Percentiles rank a stretch among this genome's conserved stretches.
phyloP scores from a whole-genome alignment of 495 filamentous ascomycete genomes.

The Penicillium roqueforti region DNA sequence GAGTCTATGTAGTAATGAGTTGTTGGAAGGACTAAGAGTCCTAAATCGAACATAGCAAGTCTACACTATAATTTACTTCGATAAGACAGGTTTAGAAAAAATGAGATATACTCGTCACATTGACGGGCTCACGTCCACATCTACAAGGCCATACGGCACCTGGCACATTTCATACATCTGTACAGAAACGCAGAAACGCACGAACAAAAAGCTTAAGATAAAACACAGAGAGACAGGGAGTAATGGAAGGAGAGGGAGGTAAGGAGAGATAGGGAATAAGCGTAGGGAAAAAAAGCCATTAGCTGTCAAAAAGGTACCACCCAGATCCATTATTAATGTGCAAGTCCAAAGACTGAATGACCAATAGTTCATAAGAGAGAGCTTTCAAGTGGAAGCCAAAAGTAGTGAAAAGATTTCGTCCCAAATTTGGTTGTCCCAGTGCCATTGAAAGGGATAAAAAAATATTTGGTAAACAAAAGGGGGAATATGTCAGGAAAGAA shows the following conservation, averaged over 20 bases:
- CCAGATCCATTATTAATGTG: slow-evolving; percentile 29
- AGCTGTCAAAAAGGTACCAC: slow-evolving; percentile 31
- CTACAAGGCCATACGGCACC: slow-evolving; percentile 9
- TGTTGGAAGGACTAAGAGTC: background rate
- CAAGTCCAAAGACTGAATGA: slow-evolving; percentile 13
- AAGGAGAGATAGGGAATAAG: slow-evolving; percentile 16
- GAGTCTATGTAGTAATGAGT: no score
- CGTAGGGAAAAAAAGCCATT: slow-evolving; percentile 13
- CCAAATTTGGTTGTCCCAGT: slow-evolving; percentile 25
- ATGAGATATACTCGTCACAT: slow-evolving; percentile 22
- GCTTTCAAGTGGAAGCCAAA: slow-evolving; percentile 14
- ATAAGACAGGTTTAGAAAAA: background rate
- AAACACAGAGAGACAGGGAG: slow-evolving; percentile 14
- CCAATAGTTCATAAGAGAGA: slow-evolving; percentile 20
- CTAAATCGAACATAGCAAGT: background rate
- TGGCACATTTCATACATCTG: slow-evolving; percentile 29
- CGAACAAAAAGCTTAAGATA: slow-evolving; percentile 11
- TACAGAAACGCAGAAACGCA: slow-evolving; percentile 29
- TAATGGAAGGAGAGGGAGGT: slow-evolving; percentile 9
- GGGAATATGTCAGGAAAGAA: slow-evolving; percentile 30
- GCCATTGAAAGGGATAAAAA: slow-evolving; percentile 20
- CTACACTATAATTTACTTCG: background rate
- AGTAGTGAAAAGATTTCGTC: slow-evolving; percentile 15
- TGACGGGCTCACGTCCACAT: slow-evolving; percentile 19
- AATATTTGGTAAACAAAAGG: slow-evolving; percentile 26